A percentile compares a stretch with the other conserved stretches of the same genome.
These are phyloP conservation scores for Phytophthora nicotianae DNA, from an alignment of 352 stramenopile species.

Conservation along the genomic window DNA sequence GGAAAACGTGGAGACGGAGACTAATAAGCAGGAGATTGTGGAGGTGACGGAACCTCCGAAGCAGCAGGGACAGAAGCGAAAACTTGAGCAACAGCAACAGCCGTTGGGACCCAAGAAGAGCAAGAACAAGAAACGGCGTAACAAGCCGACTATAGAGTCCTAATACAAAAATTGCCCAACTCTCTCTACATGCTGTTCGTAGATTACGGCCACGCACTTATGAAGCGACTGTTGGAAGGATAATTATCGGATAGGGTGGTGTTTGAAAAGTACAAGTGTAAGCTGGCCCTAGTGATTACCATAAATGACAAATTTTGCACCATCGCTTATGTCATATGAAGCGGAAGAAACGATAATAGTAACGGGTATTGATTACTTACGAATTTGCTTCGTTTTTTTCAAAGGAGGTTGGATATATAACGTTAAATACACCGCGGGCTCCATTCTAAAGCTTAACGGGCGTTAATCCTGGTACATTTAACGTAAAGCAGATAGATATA, in stretches of 20 bases:
- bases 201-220: not conserved
- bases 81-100: conserved; percentile 10
- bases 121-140: conserved; percentile 30
- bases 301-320: no score
- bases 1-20: not conserved
- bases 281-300: not conserved
- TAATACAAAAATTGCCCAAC: conserved; percentile 5
- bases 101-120: conserved; percentile 15
- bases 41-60: not conserved
- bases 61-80: conserved; percentile 14
- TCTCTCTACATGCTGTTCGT: no score
- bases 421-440: no score
- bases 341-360: no score
- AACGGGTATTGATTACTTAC: no score
- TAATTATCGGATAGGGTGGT: not conserved
- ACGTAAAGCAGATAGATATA: no score
- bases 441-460: no score
- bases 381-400: no score
- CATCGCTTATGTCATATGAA: no score
- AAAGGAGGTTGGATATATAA: no score
- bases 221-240: no score
- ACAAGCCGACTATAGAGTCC: conserved; percentile 14
- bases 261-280: not conserved
- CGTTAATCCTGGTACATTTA: no score
- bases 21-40: not conserved